These are phyloP conservation scores for Coprinellus micaceus DNA, from an alignment of 768 basidiomycete species.

Conservation along the genomic window DNA sequence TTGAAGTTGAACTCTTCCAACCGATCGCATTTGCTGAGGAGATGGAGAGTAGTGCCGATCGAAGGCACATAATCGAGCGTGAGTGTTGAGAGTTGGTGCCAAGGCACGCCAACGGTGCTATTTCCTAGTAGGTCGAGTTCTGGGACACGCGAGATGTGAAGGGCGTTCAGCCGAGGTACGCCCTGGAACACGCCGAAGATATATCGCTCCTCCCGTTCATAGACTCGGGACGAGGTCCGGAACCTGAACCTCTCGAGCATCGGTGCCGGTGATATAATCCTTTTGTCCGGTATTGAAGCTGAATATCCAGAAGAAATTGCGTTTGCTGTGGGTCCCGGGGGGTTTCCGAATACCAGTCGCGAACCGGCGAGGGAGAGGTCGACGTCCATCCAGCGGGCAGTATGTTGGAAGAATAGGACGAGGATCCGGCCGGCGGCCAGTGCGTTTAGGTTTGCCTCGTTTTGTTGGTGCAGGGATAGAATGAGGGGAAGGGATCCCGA, in stretches of 20 bases:
- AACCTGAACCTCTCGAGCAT: constrained; percentile 28
- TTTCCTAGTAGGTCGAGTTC: constrained; percentile 23
- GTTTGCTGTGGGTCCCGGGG: too few relatives aligned
- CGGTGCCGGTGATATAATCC: constrained; percentile 23
- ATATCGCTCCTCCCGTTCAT: constrained; percentile 27
- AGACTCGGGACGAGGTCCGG: constrained; percentile 23
- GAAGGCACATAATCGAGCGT: constrained; percentile 26
- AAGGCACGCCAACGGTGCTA: constrained; percentile 25
- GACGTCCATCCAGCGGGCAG: constrained; percentile 29
- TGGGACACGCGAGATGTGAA: constrained; percentile 30
- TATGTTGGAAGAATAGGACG: constrained; percentile 27
- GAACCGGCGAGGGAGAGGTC: constrained; percentile 30
- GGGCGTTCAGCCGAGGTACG: constrained; percentile 26
- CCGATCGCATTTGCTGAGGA: constrained; percentile 26
- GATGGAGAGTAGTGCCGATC: constrained; percentile 24
- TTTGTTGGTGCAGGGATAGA: constrained; percentile 29
- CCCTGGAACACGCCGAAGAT: constrained; percentile 27
- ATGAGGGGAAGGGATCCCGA: constrained; percentile 30
- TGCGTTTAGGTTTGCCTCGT: constrained; percentile 28
- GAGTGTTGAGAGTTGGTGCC: constrained; percentile 27
- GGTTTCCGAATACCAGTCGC: constrained; percentile 18
- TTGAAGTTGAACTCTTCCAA: constrained; percentile 26
- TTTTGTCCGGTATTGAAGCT: constrained; percentile 3
- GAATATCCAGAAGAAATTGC: too few relatives aligned
- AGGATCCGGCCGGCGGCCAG: constrained; percentile 25